Conservation (phyloP, 495 filamentous ascomycete genomes). For the Emericellopsis terricola region DNA sequence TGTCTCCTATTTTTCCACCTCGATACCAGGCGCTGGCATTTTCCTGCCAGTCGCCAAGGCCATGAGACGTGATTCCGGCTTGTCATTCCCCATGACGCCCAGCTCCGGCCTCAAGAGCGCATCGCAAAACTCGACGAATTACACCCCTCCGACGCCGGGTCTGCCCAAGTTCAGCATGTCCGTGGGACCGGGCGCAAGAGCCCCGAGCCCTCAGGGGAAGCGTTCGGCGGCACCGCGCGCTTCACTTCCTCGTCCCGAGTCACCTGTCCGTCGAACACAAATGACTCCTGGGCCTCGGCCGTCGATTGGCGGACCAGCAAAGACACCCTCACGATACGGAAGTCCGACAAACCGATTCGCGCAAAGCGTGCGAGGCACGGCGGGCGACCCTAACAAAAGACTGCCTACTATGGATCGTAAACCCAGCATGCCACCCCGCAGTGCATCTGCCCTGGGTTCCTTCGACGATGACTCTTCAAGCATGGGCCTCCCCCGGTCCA, state of each 20-base stretch:
- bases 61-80: conserved; percentile 40
- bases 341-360: conserved; percentile 52
- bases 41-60: conserved; percentile 85
- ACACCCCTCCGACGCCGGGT: conserved; percentile 47
- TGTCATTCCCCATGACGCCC: conserved; percentile 48
- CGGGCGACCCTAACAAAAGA: conserved; percentile 38
- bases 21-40: conserved; percentile 65
- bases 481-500: conserved; percentile 29
- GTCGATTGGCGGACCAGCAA: conserved; percentile 32
- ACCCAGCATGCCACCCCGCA: conserved; percentile 32
- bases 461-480: conserved; percentile 42
- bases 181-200: conserved; percentile 52
- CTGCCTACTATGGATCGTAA: conserved; percentile 24
- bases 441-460: conserved; percentile 31
- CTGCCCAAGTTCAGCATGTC: conserved; percentile 67
- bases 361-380: conserved; percentile 39
- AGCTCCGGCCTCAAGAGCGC: conserved; percentile 34
- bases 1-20: conserved; percentile 68
- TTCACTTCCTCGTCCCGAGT: conserved; percentile 74
- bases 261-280: conserved; percentile 46
- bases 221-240: conserved; percentile 33
- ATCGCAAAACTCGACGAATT: conserved; percentile 30
- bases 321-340: conserved; percentile 32
- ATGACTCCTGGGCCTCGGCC: conserved; percentile 38
- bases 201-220: conserved; percentile 50